Evolutionary conservation across 441 rosid species (phyloP), one percentile per base, ranked within the genome.

Genomic region (Pelargonium australe): DNA sequence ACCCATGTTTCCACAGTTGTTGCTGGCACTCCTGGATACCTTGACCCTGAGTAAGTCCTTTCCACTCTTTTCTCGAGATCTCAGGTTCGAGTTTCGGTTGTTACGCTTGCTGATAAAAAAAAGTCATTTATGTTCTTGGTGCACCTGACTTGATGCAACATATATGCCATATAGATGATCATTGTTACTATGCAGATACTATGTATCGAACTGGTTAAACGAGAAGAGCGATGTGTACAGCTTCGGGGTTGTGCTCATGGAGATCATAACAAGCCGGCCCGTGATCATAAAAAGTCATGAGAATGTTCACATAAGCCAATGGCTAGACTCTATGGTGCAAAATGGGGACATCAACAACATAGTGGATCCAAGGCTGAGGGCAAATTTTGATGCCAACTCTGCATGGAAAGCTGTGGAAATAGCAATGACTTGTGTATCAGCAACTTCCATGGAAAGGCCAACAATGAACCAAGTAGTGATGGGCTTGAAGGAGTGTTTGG

Each of bases 41-140:
- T 68, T 7, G 71, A 68, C 28, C 71, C 71, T 12, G 71, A 68
- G 71, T 68, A 68, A 68, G 71, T 34, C 37, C 23, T 65, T 34
- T 37, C 31, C 8, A n/a, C n/a, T n/a, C n/a, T n/a, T n/a, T n/a
- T n/a, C n/a, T n/a, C n/a, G n/a, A 20, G 23, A 20, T 20, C 23
- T 20, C 23, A 20, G 23, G 0, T 20, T 20, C 23, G 23, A 20
- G 23, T 20, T 20, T 20, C 23, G 23, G 23, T 20, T 20, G 23
- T 20, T 20, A 20, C 23, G 23, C 1, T 20, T 20, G 23, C 23
- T 20, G 23, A 20, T 20, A 20, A 20, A 20, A 20, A 20, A 20
- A 20, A 20, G 23, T 20, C 23, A 20, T 20, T 20, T 20, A 0
- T 20, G 23, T 11, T 11, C 25, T 14, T 41, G 8, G 34, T 37